Conservation (phyloP, 23 red algal species). For the Gracilaria caudata region DNA sequence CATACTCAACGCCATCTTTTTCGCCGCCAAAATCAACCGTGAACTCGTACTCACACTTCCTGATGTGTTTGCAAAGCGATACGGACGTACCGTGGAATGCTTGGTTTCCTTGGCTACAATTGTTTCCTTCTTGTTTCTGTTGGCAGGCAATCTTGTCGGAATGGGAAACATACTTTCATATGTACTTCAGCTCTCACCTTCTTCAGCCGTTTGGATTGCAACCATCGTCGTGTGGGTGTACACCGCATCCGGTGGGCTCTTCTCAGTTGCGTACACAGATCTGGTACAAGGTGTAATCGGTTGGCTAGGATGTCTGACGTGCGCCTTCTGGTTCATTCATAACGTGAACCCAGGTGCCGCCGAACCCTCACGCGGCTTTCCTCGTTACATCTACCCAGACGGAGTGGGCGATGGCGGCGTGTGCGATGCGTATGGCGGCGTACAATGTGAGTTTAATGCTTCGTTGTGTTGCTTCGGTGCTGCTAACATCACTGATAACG, state of each 20-base stretch:
- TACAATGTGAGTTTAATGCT: not conserved
- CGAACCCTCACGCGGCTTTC: slow-evolving; percentile 13
- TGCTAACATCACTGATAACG: slow-evolving; percentile 17
- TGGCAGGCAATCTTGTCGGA: slow-evolving; percentile 29
- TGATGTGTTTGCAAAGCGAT: slow-evolving; percentile 22
- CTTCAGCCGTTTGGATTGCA: slow-evolving; percentile 20
- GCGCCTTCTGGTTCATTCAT: slow-evolving; percentile 22
- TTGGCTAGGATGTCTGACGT: not conserved
- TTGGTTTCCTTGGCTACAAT: slow-evolving; percentile 19
- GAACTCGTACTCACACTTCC: slow-evolving; percentile 21
- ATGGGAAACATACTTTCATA: not conserved
- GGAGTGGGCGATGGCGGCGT: not conserved
- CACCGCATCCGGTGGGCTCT: slow-evolving; percentile 12
- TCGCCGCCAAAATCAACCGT: slow-evolving; percentile 18
- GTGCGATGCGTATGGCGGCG: slow-evolving; percentile 19
- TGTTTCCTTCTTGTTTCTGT: slow-evolving; percentile 28
- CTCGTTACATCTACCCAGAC: slow-evolving; percentile 19
- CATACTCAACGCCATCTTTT: slow-evolving; percentile 20
- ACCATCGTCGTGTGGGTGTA: slow-evolving; percentile 17
- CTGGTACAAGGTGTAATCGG: slow-evolving; percentile 13
- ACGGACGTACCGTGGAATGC: slow-evolving; percentile 25
- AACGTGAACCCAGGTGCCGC: slow-evolving; percentile 24
- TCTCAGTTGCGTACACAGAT: slow-evolving; percentile 36
- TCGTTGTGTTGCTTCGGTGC: slow-evolving; percentile 12
- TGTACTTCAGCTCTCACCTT: not conserved